Evolutionary conservation across 2,329 filamentous ascomycete species (phyloP), one percentile per base, ranked within the genome.

Genomic region (Ceratocystis cacaofunesta): DNA sequence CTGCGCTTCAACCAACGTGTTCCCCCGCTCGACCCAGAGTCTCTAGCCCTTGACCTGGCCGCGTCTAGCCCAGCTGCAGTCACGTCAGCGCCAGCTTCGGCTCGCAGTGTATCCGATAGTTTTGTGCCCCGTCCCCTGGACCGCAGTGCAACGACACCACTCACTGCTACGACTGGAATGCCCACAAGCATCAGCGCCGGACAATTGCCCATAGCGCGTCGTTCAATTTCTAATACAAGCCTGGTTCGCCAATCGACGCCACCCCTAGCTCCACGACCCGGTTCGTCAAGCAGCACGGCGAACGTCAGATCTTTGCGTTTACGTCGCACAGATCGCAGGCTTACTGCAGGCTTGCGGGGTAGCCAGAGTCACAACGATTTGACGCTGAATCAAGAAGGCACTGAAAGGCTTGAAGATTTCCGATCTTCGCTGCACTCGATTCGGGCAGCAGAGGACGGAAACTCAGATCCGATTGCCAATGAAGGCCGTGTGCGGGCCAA

Each of bases 401-500:
- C 28, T n/a, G 55, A 19, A 7, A 58, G 36, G 28, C 17, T 58
- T 2, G 55, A 58, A 36, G 61, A 62, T 5, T 50, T 62, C 43
- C 43, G 41, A 28, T 62, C 46, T 17, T 28, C 28, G 36, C 32
- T 52, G 30, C 4, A 32, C 36, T 30, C 32, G 17, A 48, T 10
- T 15, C 46, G 62, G 25, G n/a, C 58, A 12, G 19, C 52, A 19
- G 64, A 62, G 32, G 28, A 62, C 15, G 30, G 52, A 8, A 60
- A 65, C 17, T 28, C 64, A 5, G 44, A 43, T 15, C 46, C 64
- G 41, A 36, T 62, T 12, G 88, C 87, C 76, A 91, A 92, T 78
- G 90, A 91, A 82, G 88, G 89, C 79, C 91, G 90, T 78, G 86
- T 84, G 77, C 89, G 89, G 75, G 79, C 87, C 74, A 87, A 85